Conservation (phyloP, 1,284 basidiomycete genomes). For the Heterobasidion irregulare region DNA sequence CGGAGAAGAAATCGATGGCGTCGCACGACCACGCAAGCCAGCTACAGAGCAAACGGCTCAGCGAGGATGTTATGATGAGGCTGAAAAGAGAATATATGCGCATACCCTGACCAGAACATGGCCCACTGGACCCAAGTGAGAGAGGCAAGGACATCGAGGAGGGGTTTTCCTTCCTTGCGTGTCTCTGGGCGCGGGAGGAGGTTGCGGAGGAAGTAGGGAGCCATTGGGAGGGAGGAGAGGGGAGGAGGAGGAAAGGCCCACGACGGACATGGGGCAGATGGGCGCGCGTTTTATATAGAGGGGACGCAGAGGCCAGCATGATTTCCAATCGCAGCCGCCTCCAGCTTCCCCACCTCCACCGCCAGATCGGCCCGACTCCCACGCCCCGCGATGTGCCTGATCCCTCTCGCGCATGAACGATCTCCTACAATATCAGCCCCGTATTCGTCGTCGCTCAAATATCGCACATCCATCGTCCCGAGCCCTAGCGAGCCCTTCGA, state of each 20-base stretch:
- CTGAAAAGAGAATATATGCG: neutral
- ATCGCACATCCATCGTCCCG: too few relatives aligned
- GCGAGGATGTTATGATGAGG: too few relatives aligned
- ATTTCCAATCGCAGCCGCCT: neutral
- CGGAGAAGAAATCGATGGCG: constrained; percentile 6
- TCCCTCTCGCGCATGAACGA: too few relatives aligned
- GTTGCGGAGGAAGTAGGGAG: constrained; percentile 5
- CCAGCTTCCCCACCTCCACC: neutral
- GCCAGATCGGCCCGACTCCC: neutral
- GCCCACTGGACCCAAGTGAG: constrained; percentile 35
- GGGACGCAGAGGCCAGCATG: neutral
- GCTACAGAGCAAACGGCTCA: neutral
- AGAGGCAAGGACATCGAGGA: constrained; percentile 26
- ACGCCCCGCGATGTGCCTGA: neutral
- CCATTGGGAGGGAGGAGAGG: neutral
- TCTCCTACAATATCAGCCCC: too few relatives aligned
- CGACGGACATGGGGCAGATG: neutral
- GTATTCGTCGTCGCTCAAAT: too few relatives aligned
- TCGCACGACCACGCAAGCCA: constrained; percentile 8
- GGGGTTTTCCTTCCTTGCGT: constrained; percentile 12
- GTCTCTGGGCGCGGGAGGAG: constrained; percentile 1
- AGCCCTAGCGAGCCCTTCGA: too few relatives aligned
- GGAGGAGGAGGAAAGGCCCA: neutral
- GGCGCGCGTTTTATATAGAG: neutral
- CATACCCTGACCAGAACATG: constrained; percentile 35